A percentile compares a stretch with the other conserved stretches of the same genome.
These are phyloP conservation scores for Erythrophleum fordii DNA, from an alignment of 306 rosid species.

Conservation along the genomic window DNA sequence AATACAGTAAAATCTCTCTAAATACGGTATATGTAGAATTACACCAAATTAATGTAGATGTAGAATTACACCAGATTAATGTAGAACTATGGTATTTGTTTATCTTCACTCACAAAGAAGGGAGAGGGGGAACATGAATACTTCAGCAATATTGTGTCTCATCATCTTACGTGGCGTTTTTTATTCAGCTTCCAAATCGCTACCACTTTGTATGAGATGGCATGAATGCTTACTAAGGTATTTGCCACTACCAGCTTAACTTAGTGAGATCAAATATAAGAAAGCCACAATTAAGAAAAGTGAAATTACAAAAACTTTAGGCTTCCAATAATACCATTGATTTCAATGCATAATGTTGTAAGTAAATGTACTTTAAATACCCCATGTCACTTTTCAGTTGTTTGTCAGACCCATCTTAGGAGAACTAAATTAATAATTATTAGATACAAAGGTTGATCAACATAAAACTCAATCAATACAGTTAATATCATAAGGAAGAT, in stretches of 20 bases:
- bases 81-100: slow-evolving; percentile 5
- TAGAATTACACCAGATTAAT: slow-evolving; percentile 14
- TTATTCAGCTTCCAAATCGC: background rate
- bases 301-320: background rate
- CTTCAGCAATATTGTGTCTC: background rate
- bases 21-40: background rate
- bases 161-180: background rate
- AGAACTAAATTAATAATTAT: slow-evolving; percentile 5
- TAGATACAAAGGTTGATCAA: slow-evolving; percentile 18
- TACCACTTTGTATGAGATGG: background rate
- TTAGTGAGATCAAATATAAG: slow-evolving; percentile 16
- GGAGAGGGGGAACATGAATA: background rate
- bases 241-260: slow-evolving; percentile 10
- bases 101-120: slow-evolving; percentile 12
- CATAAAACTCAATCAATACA: slow-evolving; percentile 36
- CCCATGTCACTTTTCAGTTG: slow-evolving; percentile 18
- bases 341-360: slow-evolving; percentile 12
- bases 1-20: slow-evolving; percentile 26
- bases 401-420: slow-evolving; percentile 16
- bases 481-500: slow-evolving; percentile 30
- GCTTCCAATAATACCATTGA: slow-evolving; percentile 11
- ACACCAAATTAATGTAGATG: too few relatives aligned
- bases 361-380: slow-evolving; percentile 8
- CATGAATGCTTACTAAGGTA: background rate
- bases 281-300: background rate